These are phyloP conservation scores for Albatrellus sp. DNA, from an alignment of 1,284 basidiomycete species.

Conservation along the genomic window DNA sequence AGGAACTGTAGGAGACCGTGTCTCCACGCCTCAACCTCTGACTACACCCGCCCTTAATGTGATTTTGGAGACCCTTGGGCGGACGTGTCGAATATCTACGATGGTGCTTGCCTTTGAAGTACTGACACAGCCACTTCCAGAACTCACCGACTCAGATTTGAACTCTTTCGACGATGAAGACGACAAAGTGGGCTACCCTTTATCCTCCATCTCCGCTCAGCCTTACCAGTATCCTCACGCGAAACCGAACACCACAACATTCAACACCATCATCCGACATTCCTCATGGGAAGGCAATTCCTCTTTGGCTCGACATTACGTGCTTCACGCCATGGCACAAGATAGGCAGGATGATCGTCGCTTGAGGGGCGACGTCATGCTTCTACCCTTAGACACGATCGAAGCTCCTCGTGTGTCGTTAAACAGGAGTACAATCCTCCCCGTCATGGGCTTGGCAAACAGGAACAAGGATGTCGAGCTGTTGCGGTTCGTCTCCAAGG, in stretches of 20 bases:
- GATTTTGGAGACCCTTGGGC: conserved; percentile 55
- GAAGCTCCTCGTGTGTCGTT: conserved; percentile 37
- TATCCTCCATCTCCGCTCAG: conserved; percentile 21
- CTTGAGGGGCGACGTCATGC: conserved; percentile 12
- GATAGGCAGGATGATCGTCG: conserved; percentile 24
- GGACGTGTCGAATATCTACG: conserved; percentile 42
- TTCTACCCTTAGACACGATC: conserved; percentile 20
- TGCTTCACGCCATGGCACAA: conserved; percentile 41
- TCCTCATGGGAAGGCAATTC: conserved; percentile 33
- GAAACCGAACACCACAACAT: conserved; percentile 58
- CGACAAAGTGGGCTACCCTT: conserved; percentile 32
- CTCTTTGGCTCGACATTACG: conserved; percentile 54
- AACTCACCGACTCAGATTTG: conserved; percentile 29
- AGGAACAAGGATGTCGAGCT: conserved; percentile 40
- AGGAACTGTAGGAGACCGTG: conserved; percentile 7
- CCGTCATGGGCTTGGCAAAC: conserved; percentile 45
- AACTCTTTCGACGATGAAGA: conserved; percentile 50
- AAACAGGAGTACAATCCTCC: conserved; percentile 39
- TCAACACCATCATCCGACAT: conserved; percentile 46
- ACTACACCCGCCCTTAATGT: conserved; percentile 62
- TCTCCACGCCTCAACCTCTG: conserved; percentile 14
- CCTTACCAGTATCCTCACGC: conserved; percentile 31
- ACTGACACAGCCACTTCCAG: conserved; percentile 54
- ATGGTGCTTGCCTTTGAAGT: conserved; percentile 67
- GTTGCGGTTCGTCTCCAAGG: conserved; percentile 42